Conservation (phyloP, 331 rosid species). For the Rhamnella rubrinervis region DNA sequence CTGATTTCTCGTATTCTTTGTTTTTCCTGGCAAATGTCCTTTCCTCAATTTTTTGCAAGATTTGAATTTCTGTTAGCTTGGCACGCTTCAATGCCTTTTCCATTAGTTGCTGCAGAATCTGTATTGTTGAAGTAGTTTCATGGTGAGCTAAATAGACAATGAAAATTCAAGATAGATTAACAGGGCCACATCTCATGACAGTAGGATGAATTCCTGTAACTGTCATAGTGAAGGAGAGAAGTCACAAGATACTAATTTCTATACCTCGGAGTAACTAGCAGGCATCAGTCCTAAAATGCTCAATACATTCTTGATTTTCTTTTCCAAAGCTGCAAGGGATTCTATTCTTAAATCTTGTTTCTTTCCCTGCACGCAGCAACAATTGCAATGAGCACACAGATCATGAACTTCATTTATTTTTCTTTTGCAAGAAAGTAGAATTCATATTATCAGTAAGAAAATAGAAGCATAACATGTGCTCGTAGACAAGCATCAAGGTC, state of each 20-base stretch:
- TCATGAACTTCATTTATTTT: background rate
- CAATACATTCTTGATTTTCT: constrained; percentile 56
- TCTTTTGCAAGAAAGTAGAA: background rate
- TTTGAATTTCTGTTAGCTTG: constrained; percentile 61
- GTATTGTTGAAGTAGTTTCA: constrained; percentile 17
- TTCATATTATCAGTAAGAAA: constrained; percentile 1
- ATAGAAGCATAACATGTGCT: background rate
- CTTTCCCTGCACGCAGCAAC: constrained; percentile 57
- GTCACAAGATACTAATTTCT: constrained; percentile 14
- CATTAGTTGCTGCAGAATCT: constrained; percentile 74
- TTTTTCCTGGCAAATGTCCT: constrained; percentile 68
- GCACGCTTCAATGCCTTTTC: constrained; percentile 86
- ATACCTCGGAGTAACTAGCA: constrained; percentile 67
- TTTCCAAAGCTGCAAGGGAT: constrained; percentile 72
- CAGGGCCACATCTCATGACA: background rate
- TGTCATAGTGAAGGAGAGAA: constrained; percentile 8
- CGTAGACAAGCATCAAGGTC: background rate
- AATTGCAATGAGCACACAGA: background rate
- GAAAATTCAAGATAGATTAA: background rate
- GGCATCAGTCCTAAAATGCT: constrained; percentile 75
- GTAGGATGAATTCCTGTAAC: background rate
- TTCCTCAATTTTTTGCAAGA: constrained; percentile 64
- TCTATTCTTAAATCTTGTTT: constrained; percentile 66
- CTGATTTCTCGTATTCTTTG: constrained; percentile 82
- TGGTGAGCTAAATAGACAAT: background rate